A percentile compares a stretch with the other conserved stretches of the same genome.
These are phyloP conservation scores for Durio zibethinus DNA, from an alignment of 345 rosid species.

Conservation along the genomic window DNA sequence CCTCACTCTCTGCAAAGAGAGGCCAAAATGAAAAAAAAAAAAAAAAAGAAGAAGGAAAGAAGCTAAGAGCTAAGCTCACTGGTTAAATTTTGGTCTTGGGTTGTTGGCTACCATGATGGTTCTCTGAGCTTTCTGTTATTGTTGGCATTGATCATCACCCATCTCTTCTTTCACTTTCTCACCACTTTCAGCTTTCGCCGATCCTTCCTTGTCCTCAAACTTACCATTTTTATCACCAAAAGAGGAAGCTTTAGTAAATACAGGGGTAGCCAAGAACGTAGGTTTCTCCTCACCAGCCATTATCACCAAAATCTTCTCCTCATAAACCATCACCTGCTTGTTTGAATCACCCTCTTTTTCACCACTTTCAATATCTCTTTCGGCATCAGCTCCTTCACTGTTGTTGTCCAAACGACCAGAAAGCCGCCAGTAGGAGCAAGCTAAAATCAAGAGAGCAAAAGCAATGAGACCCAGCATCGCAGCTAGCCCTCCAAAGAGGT, in stretches of 20 bases:
- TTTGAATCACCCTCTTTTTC: slow-evolving; percentile 37
- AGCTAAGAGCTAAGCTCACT: slow-evolving; percentile 11
- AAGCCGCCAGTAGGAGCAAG: slow-evolving; percentile 66
- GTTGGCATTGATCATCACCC: slow-evolving; percentile 3
- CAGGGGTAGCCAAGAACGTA: slow-evolving; percentile 66
- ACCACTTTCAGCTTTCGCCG: slow-evolving; percentile 19
- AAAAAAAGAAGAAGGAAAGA: too few relatives aligned
- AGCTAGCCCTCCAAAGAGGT: slow-evolving; percentile 70
- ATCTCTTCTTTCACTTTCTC: slow-evolving; percentile 40
- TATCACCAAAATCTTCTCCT: slow-evolving; percentile 64
- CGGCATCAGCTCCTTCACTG: slow-evolving; percentile 8
- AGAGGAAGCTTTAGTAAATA: slow-evolving; percentile 32
- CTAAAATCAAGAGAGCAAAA: slow-evolving; percentile 68
- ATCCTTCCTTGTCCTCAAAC: slow-evolving; percentile 22
- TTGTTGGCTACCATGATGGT: slow-evolving; percentile 15
- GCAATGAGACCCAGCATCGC: slow-evolving; percentile 80
- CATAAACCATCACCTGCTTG: slow-evolving; percentile 34
- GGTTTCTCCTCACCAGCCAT: slow-evolving; percentile 76
- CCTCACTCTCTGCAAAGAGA: neutral
- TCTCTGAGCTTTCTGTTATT: slow-evolving; percentile 16
- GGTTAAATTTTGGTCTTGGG: slow-evolving; percentile 29
- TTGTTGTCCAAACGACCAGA: slow-evolving; percentile 35
- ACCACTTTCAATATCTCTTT: slow-evolving; percentile 36
- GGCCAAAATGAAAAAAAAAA: neutral
- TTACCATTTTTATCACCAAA: slow-evolving; percentile 33